Evolutionary conservation across 2,329 filamentous ascomycete species (phyloP).

Genomic region (Trichoderma sp.): DNA sequence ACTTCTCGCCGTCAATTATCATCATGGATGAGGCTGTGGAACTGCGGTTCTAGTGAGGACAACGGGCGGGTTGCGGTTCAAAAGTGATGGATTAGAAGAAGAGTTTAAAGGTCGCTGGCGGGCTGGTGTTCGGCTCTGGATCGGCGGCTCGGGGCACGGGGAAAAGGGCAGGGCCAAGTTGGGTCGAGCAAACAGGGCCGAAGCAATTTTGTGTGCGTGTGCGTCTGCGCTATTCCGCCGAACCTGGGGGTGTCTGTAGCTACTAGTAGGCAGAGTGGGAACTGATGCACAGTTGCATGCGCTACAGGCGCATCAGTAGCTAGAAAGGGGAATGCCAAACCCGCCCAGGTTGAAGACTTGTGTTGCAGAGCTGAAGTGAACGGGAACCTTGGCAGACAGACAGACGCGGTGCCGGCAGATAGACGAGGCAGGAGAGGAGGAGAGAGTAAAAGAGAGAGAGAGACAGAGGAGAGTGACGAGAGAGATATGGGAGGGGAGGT

Average conservation of each 20-base stretch:
- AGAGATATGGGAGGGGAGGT: background rate
- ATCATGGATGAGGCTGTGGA: constrained; percentile 45
- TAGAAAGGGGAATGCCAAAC: constrained; percentile 10
- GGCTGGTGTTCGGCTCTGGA: constrained; percentile 19
- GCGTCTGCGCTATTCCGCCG: constrained; percentile 15
- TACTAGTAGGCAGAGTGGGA: background rate
- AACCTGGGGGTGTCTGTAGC: constrained; percentile 18
- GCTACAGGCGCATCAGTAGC: constrained; percentile 20
- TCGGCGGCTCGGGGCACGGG: constrained; percentile 20
- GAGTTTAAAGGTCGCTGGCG: constrained; percentile 15
- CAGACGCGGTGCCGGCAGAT: background rate
- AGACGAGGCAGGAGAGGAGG: background rate
- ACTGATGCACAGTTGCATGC: constrained; percentile 19
- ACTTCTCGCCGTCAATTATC: constrained; percentile 96
- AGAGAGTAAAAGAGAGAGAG: background rate
- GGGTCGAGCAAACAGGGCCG: constrained; percentile 6
- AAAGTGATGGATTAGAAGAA: constrained; percentile 19
- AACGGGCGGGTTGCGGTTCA: background rate
- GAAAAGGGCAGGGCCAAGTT: constrained; percentile 17
- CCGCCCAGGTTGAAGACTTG: background rate
- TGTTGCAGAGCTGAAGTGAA: background rate
- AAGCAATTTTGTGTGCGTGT: constrained; percentile 17
- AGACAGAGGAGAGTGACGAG: background rate
- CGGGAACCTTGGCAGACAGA: background rate
- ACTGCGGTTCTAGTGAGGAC: background rate